phyloP scores from a whole-genome alignment of 176 grass and related monocot species.

The Triticum timopheevii region DNA sequence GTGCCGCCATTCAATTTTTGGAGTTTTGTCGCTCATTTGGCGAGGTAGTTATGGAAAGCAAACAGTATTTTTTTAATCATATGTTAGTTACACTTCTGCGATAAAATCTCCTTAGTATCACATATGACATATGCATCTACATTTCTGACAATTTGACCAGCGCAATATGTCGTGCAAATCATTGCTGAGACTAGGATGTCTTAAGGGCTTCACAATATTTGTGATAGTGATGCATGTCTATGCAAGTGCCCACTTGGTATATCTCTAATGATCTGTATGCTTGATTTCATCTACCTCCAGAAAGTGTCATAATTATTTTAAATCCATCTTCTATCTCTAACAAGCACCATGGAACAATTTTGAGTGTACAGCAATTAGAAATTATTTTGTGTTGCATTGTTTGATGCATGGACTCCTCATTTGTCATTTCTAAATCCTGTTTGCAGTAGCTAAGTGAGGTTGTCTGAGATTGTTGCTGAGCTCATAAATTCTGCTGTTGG shows the following conservation, averaged over 20 bases:
- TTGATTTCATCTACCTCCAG: neutral
- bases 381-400: neutral
- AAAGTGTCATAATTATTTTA: neutral
- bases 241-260: neutral
- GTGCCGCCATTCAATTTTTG: conserved; percentile 63
- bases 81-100: neutral
- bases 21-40: conserved; percentile 72
- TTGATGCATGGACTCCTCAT: neutral
- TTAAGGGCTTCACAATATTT: neutral
- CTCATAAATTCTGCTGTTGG: neutral
- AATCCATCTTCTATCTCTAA: neutral
- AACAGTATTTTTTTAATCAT: neutral
- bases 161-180: neutral
- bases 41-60: conserved; percentile 45
- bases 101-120: neutral
- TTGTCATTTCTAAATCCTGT: neutral
- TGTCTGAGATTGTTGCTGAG: neutral
- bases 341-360: neutral
- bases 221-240: neutral
- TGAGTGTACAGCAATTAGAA: neutral
- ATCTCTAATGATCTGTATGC: neutral
- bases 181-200: neutral
- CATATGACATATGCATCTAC: neutral
- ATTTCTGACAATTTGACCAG: neutral
- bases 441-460: neutral